Conservation (phyloP, 2,329 filamentous ascomycete species). For the Sporothrix luriei region DNA sequence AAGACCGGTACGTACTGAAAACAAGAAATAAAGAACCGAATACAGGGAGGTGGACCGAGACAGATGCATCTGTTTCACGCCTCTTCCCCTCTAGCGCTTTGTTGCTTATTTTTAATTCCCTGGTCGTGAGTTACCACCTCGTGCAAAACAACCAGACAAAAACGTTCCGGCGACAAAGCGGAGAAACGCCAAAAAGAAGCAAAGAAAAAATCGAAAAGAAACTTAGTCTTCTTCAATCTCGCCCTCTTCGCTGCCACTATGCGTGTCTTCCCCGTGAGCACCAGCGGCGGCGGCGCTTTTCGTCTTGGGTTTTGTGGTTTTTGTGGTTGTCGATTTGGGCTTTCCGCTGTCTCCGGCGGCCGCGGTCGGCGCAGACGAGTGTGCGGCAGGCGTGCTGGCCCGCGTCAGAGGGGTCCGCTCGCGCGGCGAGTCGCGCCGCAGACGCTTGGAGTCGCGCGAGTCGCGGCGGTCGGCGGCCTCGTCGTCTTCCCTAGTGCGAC, state of each 20-base stretch:
- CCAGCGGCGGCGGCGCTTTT: constrained; percentile 52
- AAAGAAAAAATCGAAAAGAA: constrained; percentile 7
- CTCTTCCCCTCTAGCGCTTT: too few species aligned
- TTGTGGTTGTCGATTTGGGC: not conserved
- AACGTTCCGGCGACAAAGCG: too few species aligned
- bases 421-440: constrained; percentile 17
- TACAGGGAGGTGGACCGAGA: not conserved
- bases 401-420: constrained; percentile 37
- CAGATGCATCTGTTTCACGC: too few species aligned
- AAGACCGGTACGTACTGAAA: constrained; percentile 43
- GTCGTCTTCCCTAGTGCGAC: constrained; percentile 69
- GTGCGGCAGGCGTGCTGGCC: not conserved
- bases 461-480: constrained; percentile 68
- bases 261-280: constrained; percentile 57
- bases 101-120: not conserved
- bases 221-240: constrained; percentile 83
- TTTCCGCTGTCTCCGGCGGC: not conserved
- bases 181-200: too few species aligned
- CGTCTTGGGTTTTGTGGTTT: constrained; percentile 43
- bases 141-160: not conserved
- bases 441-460: constrained; percentile 65
- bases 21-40: not conserved
- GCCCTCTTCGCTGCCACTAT: constrained; percentile 93
- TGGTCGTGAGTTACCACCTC: constrained; percentile 20
- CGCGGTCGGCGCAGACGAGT: not conserved